A percentile compares a stretch with the other conserved stretches of the same genome.
phyloP scores from a whole-genome alignment of 2,329 filamentous ascomycete genomes.

The Epichloe hybrida region DNA sequence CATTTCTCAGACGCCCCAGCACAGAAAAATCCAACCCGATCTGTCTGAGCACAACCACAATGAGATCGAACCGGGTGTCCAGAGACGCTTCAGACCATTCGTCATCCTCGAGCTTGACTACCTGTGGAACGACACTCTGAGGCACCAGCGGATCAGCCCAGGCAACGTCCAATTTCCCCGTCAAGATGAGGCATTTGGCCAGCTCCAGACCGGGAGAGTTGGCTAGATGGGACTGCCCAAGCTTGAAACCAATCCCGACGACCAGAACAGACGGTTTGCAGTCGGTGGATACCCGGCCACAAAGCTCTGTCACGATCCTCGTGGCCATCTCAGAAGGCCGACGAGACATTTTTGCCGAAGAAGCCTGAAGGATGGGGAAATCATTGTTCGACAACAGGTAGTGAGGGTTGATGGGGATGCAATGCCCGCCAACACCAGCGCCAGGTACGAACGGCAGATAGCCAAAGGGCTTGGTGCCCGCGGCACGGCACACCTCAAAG shows the following conservation, averaged over 20 bases:
- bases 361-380: conserved; percentile 32
- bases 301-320: conserved; percentile 20
- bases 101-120: conserved; percentile 22
- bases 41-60: conserved; percentile 31
- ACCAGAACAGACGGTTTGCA: conserved; percentile 24
- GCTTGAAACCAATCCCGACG: conserved; percentile 37
- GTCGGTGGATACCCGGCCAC: conserved; percentile 1
- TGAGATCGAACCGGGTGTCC: conserved; percentile 24
- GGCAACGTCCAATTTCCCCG: conserved; percentile 25
- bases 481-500: conserved; percentile 35
- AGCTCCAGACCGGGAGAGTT: conserved; percentile 34
- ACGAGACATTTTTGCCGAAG: conserved; percentile 29
- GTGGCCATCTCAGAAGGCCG: conserved; percentile 27
- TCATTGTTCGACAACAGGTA: conserved; percentile 35
- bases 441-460: conserved; percentile 34
- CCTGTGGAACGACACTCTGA: conserved; percentile 26
- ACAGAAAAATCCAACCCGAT: conserved; percentile 27
- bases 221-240: conserved; percentile 31
- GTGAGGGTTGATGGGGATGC: conserved; percentile 41
- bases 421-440: conserved; percentile 40
- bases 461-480: conserved; percentile 38
- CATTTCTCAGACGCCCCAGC: conserved; percentile 19
- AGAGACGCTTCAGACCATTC: conserved; percentile 26
- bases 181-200: conserved; percentile 22
- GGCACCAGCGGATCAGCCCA: conserved; percentile 32